phyloP scores from a whole-genome alignment of 495 filamentous ascomycete genomes.

The Annulohypoxylon maeteangense region DNA sequence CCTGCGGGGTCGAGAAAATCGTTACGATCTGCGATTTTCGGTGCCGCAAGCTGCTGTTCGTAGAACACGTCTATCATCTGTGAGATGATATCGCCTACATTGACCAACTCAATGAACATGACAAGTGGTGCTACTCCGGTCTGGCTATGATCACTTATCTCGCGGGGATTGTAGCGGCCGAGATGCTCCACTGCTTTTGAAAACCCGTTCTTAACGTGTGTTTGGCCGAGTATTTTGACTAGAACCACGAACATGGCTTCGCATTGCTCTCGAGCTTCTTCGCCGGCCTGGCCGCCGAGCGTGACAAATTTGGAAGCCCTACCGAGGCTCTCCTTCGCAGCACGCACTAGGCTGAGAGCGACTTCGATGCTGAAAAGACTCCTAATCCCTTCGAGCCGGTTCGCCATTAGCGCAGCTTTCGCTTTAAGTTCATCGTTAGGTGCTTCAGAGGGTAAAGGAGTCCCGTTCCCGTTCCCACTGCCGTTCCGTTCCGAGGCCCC shows the following conservation, averaged over 20 bases:
- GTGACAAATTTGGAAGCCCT: slow-evolving; percentile 83
- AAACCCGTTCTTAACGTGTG: slow-evolving; percentile 93
- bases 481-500: slow-evolving; percentile 45
- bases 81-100: slow-evolving; percentile 96
- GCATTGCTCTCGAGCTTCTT: slow-evolving; percentile 90
- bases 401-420: slow-evolving; percentile 96
- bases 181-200: slow-evolving; percentile 92
- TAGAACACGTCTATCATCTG: slow-evolving; percentile 99
- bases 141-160: slow-evolving; percentile 76
- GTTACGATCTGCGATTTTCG: slow-evolving; percentile 86
- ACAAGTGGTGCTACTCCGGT: slow-evolving; percentile 88
- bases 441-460: slow-evolving; percentile 67
- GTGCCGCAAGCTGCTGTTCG: slow-evolving; percentile 87
- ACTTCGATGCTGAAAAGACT: slow-evolving; percentile 97
- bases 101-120: slow-evolving; percentile 96
- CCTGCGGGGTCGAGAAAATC: slow-evolving; percentile 93
- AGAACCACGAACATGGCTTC: slow-evolving; percentile 87
- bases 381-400: slow-evolving; percentile 89
- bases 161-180: slow-evolving; percentile 88
- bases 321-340: slow-evolving; percentile 89
- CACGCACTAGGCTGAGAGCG: slow-evolving; percentile 86
- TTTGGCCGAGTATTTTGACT: slow-evolving; percentile 81
- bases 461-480: slow-evolving; percentile 48
- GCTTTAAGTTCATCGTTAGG: slow-evolving; percentile 93
- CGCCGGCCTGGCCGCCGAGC: slow-evolving; percentile 79